phyloP scores from a whole-genome alignment of 495 filamentous ascomycete genomes.

The Annulohypoxylon nitens region DNA sequence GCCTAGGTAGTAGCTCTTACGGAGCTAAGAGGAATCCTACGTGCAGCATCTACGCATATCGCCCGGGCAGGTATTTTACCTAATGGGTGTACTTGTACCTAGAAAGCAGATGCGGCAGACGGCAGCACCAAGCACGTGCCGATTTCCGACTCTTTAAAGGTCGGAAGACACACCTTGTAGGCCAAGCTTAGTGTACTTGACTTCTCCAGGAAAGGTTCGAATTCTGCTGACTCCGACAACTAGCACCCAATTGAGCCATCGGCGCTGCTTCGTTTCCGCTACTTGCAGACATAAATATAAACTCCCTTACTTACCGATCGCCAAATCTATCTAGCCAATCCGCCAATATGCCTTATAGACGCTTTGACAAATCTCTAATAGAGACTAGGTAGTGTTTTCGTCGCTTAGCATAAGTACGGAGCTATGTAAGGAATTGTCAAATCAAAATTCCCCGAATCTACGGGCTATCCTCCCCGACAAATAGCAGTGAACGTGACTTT shows the following conservation, averaged over 20 bases:
- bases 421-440: background rate
- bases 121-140: conserved; percentile 20
- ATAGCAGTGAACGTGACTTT: conserved; percentile 24
- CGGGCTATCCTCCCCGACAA: conserved; percentile 8
- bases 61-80: conserved; percentile 6
- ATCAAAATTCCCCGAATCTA: conserved; percentile 6
- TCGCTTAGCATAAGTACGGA: conserved; percentile 1
- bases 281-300: background rate
- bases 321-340: background rate
- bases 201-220: background rate
- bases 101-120: conserved; percentile 12
- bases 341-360: background rate
- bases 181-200: conserved; percentile 16
- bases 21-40: conserved; percentile 3
- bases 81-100: background rate
- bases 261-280: background rate
- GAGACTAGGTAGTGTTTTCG: background rate
- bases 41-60: background rate
- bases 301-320: background rate
- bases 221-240: conserved; percentile 7
- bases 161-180: conserved; percentile 17
- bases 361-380: background rate
- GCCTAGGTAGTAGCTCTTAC: background rate
- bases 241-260: background rate
- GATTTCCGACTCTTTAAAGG: conserved; percentile 25